Evolutionary conservation across 768 basidiomycete genomes (phyloP), one percentile per base, ranked within the genome.

Genomic region (Tricholoma sp.): DNA sequence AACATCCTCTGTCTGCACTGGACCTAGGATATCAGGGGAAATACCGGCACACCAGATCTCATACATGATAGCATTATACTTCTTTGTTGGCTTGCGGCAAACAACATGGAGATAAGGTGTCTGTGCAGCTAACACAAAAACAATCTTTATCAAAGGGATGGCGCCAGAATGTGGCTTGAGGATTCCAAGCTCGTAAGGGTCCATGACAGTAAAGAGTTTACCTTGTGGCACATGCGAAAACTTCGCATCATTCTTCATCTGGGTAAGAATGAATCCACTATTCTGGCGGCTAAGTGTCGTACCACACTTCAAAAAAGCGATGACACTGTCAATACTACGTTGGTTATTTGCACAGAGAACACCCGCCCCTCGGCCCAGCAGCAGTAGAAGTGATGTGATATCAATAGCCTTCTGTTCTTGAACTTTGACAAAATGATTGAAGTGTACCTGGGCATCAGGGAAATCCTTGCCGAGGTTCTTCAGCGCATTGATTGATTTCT

Each of bases 301-400:
- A 49, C 24, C 15, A 53, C 59, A 55, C 29, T 20, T 51, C 24
- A 64, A 36, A 50, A 66, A 62, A 3, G 64, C 64, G 31, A 66
- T 59, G 36, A 68, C 34, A 41, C 57, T 52, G 48, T 70, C 65
- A 34, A 71, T 54, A 12, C 58, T 63, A 31, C 32, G 8, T 49
- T 61, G 58, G 49, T 59, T 55, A 36, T 61, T 61, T 9, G 65
- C 63, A 47, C 70, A 71, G 20, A 69, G 50, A 32, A 70, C 48
- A 15, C 63, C 70, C 4, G 66, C 68, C 15, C 69, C 64, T 17
- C 68, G 60, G 12, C 29, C n/a, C n/a, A 66, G 56, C 36, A 61
- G 50, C 13, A 34, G 34, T 36, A 51, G 52, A 11, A 70, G 61
- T 45, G 56, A 63, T 44, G 61, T 31, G 36, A 45, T 41, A 52